These are phyloP conservation scores for Chara braunii DNA, from an alignment of 139 green algal species.

Conservation along the genomic window DNA sequence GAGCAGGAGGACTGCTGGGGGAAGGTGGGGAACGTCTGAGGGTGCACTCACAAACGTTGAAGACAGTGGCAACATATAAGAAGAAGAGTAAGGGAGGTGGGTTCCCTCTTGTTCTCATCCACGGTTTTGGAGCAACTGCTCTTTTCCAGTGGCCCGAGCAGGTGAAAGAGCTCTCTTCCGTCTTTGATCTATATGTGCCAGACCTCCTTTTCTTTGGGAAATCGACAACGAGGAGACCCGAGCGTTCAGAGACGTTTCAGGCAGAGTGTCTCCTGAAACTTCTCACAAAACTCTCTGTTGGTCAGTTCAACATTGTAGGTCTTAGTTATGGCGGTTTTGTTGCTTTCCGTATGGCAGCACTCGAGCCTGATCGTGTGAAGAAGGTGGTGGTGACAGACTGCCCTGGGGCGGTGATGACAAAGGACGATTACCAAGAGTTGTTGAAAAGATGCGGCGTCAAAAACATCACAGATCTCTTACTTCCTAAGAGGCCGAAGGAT, in stretches of 20 bases:
- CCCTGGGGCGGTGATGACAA: conserved; percentile 1
- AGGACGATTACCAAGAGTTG: conserved; percentile 12
- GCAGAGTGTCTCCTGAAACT: conserved; percentile 9
- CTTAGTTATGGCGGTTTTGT: conserved; percentile 30
- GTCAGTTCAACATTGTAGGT: conserved; percentile 13
- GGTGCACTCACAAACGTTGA: no score
- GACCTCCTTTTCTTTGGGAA: conserved; percentile 27
- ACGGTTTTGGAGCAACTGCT: conserved; percentile 19
- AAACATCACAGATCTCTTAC: conserved; percentile 14
- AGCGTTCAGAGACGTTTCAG: conserved; percentile 20
- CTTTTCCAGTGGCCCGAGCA: conserved; percentile 21
- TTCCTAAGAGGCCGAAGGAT: not conserved
- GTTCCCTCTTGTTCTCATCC: conserved; percentile 19
- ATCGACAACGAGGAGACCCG: not conserved
- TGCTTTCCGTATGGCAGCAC: conserved; percentile 7
- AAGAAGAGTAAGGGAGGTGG: no score
- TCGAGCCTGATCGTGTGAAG: conserved; percentile 2
- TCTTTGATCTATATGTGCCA: conserved; percentile 25
- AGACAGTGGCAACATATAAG: no score
- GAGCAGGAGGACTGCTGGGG: no score
- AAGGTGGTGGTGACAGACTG: conserved; percentile 4
- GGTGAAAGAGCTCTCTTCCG: not conserved
- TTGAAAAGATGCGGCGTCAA: conserved; percentile 3
- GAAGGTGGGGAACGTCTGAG: no score
- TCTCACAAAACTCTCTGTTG: conserved; percentile 4